Evolutionary conservation across 2,329 filamentous ascomycete genomes (phyloP), one percentile per base, ranked within the genome.

Genomic region (Akanthomyces uredinophilus): DNA sequence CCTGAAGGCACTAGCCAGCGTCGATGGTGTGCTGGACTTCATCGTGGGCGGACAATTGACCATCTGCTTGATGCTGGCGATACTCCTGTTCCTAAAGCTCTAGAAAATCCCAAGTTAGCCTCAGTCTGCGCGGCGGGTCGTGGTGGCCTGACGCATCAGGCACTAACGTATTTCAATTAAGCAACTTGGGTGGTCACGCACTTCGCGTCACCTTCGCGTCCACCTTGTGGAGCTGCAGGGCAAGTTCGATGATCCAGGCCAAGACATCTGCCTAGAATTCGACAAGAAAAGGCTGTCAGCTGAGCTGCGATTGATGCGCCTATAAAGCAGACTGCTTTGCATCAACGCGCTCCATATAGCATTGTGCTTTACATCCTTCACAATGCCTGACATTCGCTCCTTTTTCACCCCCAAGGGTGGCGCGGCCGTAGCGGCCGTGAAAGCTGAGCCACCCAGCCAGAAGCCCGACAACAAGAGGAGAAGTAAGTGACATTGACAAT

Each of bases 331-430:
- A n/a, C 22, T n/a, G 24, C 20, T 55, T 43, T 24, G 51, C 5
- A 22, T 50, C 18, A 24, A 35, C 16, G 41, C 37, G 14, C 3
- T 43, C 18, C 6, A 6, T 14, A 11, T 24, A 14, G 22, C 5
- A 55, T 35, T 41, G 49, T 39, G 56, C 61, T 58, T 39, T 13
- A 44, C 16, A 61, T 61, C 43, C 49, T 37, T 27, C 61, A 65
- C 64, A 65, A 96, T 96, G 92, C 86, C 92, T 65, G 94, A 98
- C 76, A 98, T 97, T 70, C 85, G 93, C 71, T 92, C 83, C 69
- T 98, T 97, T 77, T 97, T 98, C 79, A 87, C 89, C 61, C 86
- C 89, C 64, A 92, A 92, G 74, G 85, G 86, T 57, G 82, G 83
- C 66, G 80, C 83, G 68, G 77, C 82, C 50, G 77, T 83, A 18